A percentile compares a stretch with the other conserved stretches of the same genome.
Conservation (phyloP, 495 filamentous ascomycete genomes). For the Penicillium flavigenum region DNA sequence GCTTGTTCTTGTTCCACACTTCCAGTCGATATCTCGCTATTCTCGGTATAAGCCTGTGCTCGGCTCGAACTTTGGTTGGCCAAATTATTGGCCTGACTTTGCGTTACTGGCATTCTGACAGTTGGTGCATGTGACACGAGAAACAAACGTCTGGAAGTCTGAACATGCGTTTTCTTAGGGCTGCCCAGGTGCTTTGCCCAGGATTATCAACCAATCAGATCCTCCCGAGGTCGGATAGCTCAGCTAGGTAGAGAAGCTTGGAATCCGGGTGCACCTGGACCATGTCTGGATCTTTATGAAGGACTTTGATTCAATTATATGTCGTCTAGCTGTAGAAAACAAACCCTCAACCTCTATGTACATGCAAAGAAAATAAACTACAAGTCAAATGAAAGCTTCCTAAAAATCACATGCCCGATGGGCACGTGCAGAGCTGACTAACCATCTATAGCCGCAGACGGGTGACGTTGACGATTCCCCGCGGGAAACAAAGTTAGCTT, state of each 20-base stretch:
- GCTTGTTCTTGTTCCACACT: slow-evolving; percentile 5
- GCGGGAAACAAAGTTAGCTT: slow-evolving; percentile 6
- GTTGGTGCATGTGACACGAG: not conserved
- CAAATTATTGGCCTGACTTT: not conserved
- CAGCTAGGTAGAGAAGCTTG: no score
- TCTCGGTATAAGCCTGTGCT: not conserved
- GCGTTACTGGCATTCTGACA: not conserved
- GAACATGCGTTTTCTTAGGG: no score
- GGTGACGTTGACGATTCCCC: slow-evolving; percentile 5
- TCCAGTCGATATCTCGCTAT: not conserved
- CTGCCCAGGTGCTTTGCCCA: no score
- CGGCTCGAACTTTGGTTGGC: not conserved
- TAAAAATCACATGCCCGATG: not conserved
- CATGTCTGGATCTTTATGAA: no score
- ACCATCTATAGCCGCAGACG: not conserved
- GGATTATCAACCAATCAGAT: no score
- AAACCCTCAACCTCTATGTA: not conserved
- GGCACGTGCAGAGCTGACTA: not conserved
- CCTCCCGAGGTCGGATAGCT: no score
- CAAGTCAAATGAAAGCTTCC: not conserved
- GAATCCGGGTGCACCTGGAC: no score
- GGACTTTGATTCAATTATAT: no score
- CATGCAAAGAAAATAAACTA: not conserved
- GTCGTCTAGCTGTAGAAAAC: not conserved
- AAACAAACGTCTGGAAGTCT: no score